These are phyloP conservation scores for Ajuga reptans DNA, from an alignment of 305 asterid species.

Conservation along the genomic window DNA sequence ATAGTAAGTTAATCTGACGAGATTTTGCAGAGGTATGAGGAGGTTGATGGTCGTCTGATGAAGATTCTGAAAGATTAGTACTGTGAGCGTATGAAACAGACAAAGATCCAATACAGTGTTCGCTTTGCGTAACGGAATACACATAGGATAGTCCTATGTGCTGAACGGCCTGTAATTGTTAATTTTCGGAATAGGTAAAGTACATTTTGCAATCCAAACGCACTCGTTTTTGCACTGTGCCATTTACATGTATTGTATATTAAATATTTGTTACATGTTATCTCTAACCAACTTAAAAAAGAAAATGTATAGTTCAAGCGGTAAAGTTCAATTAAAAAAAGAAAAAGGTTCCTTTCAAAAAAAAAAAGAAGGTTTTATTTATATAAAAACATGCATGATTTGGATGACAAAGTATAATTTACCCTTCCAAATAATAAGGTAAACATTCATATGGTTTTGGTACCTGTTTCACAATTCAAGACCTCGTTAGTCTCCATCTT, in stretches of 20 bases:
- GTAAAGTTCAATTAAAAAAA: too few relatives aligned
- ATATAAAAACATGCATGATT: background rate
- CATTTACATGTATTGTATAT: too few relatives aligned
- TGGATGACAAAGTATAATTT: background rate
- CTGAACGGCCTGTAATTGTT: background rate
- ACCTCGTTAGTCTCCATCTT: conserved; percentile 43
- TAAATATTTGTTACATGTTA: too few relatives aligned
- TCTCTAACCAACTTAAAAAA: too few relatives aligned
- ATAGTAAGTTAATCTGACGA: conserved; percentile 32
- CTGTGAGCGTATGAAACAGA: background rate
- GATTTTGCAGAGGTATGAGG: conserved; percentile 23
- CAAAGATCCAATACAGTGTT: background rate
- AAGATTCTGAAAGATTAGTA: conserved; percentile 20
- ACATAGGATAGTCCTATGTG: background rate
- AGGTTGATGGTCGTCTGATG: conserved; percentile 37
- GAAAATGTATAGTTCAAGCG: too few relatives aligned
- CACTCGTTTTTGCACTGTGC: too few relatives aligned
- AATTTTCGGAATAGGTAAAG: background rate
- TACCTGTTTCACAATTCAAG: conserved; percentile 39
- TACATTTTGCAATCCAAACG: background rate
- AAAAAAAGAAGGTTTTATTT: too few relatives aligned
- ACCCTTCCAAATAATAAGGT: background rate
- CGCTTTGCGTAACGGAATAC: background rate
- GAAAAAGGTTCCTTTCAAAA: too few relatives aligned
- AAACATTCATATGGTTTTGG: background rate